Base-by-base conservation (phyloP, 2,329 filamentous ascomycete genomes). In the Neodidymelliopsis sp. region DNA sequence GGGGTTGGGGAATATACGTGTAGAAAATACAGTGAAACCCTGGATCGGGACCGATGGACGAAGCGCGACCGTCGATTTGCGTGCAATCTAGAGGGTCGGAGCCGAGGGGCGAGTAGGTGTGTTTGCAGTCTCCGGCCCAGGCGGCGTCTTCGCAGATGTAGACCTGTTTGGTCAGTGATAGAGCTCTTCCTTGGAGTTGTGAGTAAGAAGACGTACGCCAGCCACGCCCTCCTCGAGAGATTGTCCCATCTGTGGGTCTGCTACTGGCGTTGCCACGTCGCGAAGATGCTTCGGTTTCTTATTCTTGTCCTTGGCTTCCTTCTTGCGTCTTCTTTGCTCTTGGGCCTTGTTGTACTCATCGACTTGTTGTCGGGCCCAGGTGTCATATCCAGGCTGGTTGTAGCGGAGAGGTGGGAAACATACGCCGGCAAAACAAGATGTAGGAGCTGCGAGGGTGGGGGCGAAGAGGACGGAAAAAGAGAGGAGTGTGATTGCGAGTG, bases 11-110 rank as follows among this genome's bases (percentile, higher is more conserved):
- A 13, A 57, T 62, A 3, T 56, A 69, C 68, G 56, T 60, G 49
- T 59, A 71, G 28, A 70, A 69, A 1, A 49, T 49, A 37, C 68
- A 71, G 3, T 34, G 39, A 20, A 56, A 61, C 0, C 66, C 67
- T 1, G 19, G 4, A 19, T 67, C 63, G 0, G 68, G 68, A 0
- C 65, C 57, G 6, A 69, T 53, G 1, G 51, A 49, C 0, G 56
- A 61, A 1, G 61, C 56, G 1, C 20, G 52, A 6, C 52, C 57
- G 13, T 63, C 52, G 3, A 71, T 48, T 1, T 18, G 11, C 1
- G 43, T 46, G 52, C 68, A 71, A 7, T 49, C 43, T 1, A 35
- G 11, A 7, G 55, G 37, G 6, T 41, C 41, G 25, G 49, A 49
- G 35, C 62, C 60, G 35, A 64, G 49, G 2, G 46, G 49, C 9